Conservation (phyloP, 495 filamentous ascomycete species). For the Chaetomium tenue region DNA sequence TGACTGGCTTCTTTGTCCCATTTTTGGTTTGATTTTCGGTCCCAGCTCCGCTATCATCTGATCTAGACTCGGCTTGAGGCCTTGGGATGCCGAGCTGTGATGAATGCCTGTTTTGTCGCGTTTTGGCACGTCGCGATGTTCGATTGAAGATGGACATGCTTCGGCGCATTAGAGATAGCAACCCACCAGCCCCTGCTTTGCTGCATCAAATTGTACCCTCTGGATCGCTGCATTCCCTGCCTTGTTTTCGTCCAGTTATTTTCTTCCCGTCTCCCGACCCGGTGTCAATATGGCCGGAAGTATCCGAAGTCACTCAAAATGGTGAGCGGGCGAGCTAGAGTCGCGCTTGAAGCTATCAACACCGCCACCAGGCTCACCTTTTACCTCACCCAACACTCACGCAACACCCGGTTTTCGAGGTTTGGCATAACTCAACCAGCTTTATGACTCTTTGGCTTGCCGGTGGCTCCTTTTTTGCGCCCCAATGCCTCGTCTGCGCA, state of each 20-base stretch:
- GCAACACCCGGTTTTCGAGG: neutral
- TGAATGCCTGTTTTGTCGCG: slow-evolving; percentile 29
- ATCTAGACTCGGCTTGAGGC: slow-evolving; percentile 9
- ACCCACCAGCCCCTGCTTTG: slow-evolving; percentile 37
- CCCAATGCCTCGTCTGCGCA: neutral
- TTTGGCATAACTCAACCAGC: slow-evolving; percentile 9
- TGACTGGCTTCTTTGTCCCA: slow-evolving; percentile 14
- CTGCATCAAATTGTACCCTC: slow-evolving; percentile 17
- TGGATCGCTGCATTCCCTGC: slow-evolving; percentile 28
- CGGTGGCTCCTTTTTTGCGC: slow-evolving; percentile 1
- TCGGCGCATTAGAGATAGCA: slow-evolving; percentile 39
- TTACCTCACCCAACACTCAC: slow-evolving; percentile 14
- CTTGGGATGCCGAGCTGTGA: neutral
- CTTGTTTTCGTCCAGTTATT: slow-evolving; percentile 27
- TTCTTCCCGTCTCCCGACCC: neutral
- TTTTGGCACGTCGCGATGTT: slow-evolving; percentile 30
- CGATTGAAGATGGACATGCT: slow-evolving; percentile 21
- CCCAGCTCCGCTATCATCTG: neutral
- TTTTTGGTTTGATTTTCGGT: slow-evolving; percentile 31
- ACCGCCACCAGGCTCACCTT: slow-evolving; percentile 23
- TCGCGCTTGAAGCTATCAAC: slow-evolving; percentile 47
- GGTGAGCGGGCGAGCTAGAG: neutral
- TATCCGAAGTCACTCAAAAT: slow-evolving; percentile 32
- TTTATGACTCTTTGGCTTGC: neutral
- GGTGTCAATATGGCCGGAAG: slow-evolving; percentile 4